These are phyloP conservation scores for Akanthomyces dipterigenus DNA, from an alignment of 2,329 filamentous ascomycete genomes.

Conservation along the genomic window DNA sequence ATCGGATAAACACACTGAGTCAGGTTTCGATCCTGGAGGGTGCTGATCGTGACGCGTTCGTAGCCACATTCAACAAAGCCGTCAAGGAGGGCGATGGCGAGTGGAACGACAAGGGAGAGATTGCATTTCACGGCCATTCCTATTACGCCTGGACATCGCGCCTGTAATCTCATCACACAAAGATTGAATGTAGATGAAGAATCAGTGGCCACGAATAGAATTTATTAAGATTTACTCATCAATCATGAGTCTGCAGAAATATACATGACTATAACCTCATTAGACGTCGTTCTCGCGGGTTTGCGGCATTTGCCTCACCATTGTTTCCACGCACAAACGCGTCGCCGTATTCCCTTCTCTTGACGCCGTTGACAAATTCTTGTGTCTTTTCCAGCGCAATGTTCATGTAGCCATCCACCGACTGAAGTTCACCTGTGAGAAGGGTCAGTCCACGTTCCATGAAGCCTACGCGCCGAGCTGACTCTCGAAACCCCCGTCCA, in stretches of 20 bases:
- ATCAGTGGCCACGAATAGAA: constrained; percentile 4
- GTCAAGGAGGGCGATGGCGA: constrained; percentile 46
- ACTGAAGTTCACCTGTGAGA: constrained; percentile 76
- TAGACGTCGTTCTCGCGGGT: neutral
- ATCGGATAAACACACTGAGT: constrained; percentile 58
- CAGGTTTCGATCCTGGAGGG: constrained; percentile 57
- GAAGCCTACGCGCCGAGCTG: neutral
- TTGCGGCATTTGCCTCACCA: constrained; percentile 44
- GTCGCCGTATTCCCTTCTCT: constrained; percentile 82
- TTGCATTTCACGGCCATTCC: constrained; percentile 58
- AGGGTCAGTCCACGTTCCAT: constrained; percentile 13
- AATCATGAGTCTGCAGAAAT: constrained; percentile 53
- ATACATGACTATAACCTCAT: constrained; percentile 55
- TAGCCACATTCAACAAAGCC: constrained; percentile 45
- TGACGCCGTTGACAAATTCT: constrained; percentile 80
- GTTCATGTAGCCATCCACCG: constrained; percentile 99
- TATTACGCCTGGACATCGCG: constrained; percentile 56
- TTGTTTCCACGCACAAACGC: constrained; percentile 96
- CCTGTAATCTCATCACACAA: constrained; percentile 24
- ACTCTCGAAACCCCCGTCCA: no score
- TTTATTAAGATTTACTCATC: constrained; percentile 15
- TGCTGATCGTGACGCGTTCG: constrained; percentile 40
- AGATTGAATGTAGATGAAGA: neutral
- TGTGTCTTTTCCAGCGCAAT: constrained; percentile 94
- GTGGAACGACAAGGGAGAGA: constrained; percentile 53